Evolutionary conservation across 2,329 filamentous ascomycete species (phyloP).

Genomic region (Apiospora phragmitis): DNA sequence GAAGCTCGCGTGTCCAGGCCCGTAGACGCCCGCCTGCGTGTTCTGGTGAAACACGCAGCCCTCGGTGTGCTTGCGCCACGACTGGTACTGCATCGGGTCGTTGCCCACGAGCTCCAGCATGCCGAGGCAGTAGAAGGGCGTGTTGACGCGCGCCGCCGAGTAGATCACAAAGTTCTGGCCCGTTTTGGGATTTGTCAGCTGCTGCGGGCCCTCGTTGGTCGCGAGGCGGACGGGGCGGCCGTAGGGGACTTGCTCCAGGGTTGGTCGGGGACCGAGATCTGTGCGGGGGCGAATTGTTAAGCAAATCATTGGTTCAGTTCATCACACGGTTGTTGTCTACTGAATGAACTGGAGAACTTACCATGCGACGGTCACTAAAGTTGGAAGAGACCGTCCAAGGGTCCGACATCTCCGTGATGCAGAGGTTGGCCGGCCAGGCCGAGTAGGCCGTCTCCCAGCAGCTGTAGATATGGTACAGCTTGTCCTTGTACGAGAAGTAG

Average conservation of each 20-base stretch:
- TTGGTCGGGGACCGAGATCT: constrained; percentile 34
- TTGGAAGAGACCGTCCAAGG: constrained; percentile 35
- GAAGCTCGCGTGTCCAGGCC: constrained; percentile 37
- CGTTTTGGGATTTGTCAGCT: constrained; percentile 37
- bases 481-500: constrained; percentile 31
- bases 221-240: constrained; percentile 34
- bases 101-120: constrained; percentile 37
- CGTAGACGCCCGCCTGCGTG: constrained; percentile 31
- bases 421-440: constrained; percentile 37
- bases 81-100: constrained; percentile 37
- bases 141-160: constrained; percentile 38
- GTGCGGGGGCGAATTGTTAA: neutral
- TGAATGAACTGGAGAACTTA: constrained; percentile 1
- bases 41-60: constrained; percentile 39
- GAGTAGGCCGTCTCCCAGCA: constrained; percentile 37
- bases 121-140: constrained; percentile 37
- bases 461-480: constrained; percentile 37
- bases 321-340: neutral
- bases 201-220: constrained; percentile 37
- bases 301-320: neutral
- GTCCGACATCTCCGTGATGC: constrained; percentile 36
- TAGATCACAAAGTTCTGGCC: constrained; percentile 38
- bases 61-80: constrained; percentile 34
- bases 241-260: constrained; percentile 37
- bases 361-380: constrained; percentile 31